Evolutionary conservation across 257 asterid species (phyloP), one percentile per base, ranked within the genome.

Genomic region (Cinchona pubescens): DNA sequence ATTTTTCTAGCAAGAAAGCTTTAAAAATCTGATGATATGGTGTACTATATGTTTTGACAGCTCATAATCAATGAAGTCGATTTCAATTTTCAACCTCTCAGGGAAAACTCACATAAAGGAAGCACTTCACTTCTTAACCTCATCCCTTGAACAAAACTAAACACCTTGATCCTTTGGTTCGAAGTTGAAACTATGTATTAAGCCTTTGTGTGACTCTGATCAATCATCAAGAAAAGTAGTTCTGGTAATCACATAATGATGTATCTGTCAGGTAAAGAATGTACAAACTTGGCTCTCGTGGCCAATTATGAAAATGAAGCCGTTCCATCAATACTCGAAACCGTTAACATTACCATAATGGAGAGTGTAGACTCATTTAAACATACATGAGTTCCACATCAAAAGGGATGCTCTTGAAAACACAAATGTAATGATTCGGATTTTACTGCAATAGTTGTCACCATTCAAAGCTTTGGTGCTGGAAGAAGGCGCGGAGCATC

Each of bases 401-500:
- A 68, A 66, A 67, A 43, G 56, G 74, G 46, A 60, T 65, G 83
- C 82, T 69, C 76, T 75, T 73, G 55, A 78, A 67, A 73, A 72
- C 67, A 76, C 67, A 49, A 58, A 78, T 68, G 59, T 30, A 69
- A 72, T 59, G 64, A 53, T 74, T 76, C 74, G 49, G 71, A 71
- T 69, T 18, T 18, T 67, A 43, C 48, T 38, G 63, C 25, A 29
- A 59, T 70, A 27, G 45, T 61, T 43, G 38, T 45, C 72, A 69
- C 72, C 42, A 53, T 67, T 78, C 84, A 93, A 78, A 93, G 71
- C 91, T 86, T 84, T 72, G 97, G 75, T 10, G 90, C 81, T 1
- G 87, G 90, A 67, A 87, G 90, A 40, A 74, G 61, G 49, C 62
- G 83, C 0, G 92, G 91, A 10, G 92, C 82, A 42, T 94, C 98